These are phyloP conservation scores for Penicillium arizonense DNA, from an alignment of 495 filamentous ascomycete genomes.

Conservation along the genomic window DNA sequence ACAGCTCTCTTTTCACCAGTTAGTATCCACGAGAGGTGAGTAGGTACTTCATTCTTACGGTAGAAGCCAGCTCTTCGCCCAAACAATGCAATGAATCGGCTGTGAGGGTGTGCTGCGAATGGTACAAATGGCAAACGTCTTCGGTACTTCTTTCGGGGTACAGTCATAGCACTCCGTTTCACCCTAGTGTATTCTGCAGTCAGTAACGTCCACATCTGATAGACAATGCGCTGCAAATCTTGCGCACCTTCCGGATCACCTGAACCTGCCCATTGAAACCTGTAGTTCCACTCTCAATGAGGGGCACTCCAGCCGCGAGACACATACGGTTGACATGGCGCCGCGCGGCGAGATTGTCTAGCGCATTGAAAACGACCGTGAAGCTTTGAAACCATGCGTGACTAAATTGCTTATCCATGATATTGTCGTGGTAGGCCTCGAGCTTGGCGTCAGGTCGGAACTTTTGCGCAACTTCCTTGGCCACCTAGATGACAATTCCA, in stretches of 20 bases:
- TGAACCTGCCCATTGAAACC: conserved; percentile 98
- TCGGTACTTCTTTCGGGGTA: conserved; percentile 81
- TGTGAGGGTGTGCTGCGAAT: conserved; percentile 93
- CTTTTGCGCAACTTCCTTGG: conserved; percentile 84
- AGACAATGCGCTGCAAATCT: background rate
- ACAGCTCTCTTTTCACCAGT: conserved; percentile 64
- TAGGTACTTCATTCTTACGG: conserved; percentile 47
- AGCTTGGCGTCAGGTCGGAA: conserved; percentile 92
- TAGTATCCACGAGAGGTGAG: background rate
- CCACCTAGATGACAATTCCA: conserved; percentile 59
- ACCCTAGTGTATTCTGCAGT: conserved; percentile 48
- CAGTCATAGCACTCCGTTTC: conserved; percentile 97
- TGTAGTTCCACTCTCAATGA: conserved; percentile 96
- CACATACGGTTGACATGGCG: conserved; percentile 99
- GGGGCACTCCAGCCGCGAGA: conserved; percentile 80
- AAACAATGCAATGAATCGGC: conserved; percentile 99
- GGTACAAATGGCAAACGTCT: conserved; percentile 91
- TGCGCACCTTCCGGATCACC: conserved; percentile 77
- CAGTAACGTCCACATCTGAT: conserved; percentile 6
- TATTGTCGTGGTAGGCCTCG: conserved; percentile 89
- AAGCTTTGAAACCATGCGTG: conserved; percentile 87
- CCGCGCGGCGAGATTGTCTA: conserved; percentile 93
- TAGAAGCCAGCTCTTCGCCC: conserved; percentile 95
- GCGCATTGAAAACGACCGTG: conserved; percentile 87
- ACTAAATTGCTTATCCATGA: conserved; percentile 90